Evolutionary conservation across 2,329 filamentous ascomycete genomes (phyloP).

Genomic region (Neofusicoccum sp.): DNA sequence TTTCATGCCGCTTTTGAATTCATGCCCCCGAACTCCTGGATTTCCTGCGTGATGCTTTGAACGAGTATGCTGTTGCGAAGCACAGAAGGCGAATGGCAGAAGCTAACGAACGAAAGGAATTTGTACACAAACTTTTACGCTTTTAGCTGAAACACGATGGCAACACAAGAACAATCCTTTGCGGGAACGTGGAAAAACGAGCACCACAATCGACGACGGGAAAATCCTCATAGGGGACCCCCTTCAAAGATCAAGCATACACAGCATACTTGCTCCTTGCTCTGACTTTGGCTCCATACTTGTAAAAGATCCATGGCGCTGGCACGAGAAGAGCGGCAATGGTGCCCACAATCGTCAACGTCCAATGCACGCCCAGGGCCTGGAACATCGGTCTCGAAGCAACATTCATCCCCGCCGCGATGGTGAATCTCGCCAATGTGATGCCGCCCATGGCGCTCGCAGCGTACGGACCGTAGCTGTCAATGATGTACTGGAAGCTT

Average conservation of each 20-base stretch:
- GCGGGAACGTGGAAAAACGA: too few relatives aligned
- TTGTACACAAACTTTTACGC: too few relatives aligned
- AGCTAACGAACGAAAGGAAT: too few relatives aligned
- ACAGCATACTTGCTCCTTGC: conserved; percentile 15
- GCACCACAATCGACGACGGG: too few relatives aligned
- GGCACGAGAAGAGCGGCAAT: conserved; percentile 36
- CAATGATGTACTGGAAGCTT: conserved; percentile 39
- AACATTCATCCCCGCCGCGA: conserved; percentile 46
- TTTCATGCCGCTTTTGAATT: too few relatives aligned
- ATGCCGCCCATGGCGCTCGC: conserved; percentile 45
- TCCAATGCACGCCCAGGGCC: conserved; percentile 46
- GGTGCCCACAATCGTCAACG: conserved; percentile 44
- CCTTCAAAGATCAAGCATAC: not conserved
- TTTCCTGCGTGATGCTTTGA: too few relatives aligned
- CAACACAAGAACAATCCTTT: too few relatives aligned
- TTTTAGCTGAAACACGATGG: too few relatives aligned
- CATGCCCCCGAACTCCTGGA: too few relatives aligned
- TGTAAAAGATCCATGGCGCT: conserved; percentile 41
- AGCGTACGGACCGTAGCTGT: conserved; percentile 46
- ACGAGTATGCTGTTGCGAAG: too few relatives aligned
- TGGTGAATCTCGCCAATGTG: conserved; percentile 34
- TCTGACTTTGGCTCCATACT: conserved; percentile 29
- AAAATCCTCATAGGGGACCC: not conserved
- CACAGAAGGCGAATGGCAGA: too few relatives aligned
- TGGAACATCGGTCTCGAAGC: conserved; percentile 44